Evolutionary conservation across 495 filamentous ascomycete genomes (phyloP), one percentile per base, ranked within the genome.

Genomic region (Penicillium crystallinum): DNA sequence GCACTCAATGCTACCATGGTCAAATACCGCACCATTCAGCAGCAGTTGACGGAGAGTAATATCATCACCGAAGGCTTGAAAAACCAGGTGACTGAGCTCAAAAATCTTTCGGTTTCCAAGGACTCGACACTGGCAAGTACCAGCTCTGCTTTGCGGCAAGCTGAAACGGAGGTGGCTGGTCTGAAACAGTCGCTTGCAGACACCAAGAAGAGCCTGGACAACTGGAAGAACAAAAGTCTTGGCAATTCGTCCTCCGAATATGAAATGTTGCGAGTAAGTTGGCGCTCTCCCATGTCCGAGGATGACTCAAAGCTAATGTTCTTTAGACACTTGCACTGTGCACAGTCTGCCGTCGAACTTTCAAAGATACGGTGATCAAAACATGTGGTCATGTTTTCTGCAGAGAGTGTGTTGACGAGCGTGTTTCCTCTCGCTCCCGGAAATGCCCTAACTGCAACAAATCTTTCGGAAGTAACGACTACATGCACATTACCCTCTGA

Each of bases 301-400:
- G n/a, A 30, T 17, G 35, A 35, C 41, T 29, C 56, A 54, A 27
- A 74, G 66, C 18, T 45, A 29, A 57, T 43, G n/a, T 4, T 6
- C 17, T 27, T 49, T 59, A 97, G 92, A 81, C 81, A 55, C 80
- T 97, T 68, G 89, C 90, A 15, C 81, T 92, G 34, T 98, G 93
- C 73, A 86, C 87, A 2, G 88, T 97, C 17, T 98, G 93, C 70
- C 84, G 86, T 55, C 82, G 77, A 46, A 88, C 91, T 48, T 93
- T 96, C 77, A 97, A 97, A 71, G 88, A 97, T 65, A 95, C 91
- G 1, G 85, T 85, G 15, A 79, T 98, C 58, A 91, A 90, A 64
- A 89, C 86, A 12, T 98, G 93, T 67, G 93, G 93, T n/a, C 93
- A 98, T 70, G 83, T 95, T 18, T 96, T 97, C 69, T 98, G 93